A percentile compares a stretch with the other conserved stretches of the same genome.
Conservation (phyloP, 2,329 filamentous ascomycete genomes). For the Fonsecaea monophora region DNA sequence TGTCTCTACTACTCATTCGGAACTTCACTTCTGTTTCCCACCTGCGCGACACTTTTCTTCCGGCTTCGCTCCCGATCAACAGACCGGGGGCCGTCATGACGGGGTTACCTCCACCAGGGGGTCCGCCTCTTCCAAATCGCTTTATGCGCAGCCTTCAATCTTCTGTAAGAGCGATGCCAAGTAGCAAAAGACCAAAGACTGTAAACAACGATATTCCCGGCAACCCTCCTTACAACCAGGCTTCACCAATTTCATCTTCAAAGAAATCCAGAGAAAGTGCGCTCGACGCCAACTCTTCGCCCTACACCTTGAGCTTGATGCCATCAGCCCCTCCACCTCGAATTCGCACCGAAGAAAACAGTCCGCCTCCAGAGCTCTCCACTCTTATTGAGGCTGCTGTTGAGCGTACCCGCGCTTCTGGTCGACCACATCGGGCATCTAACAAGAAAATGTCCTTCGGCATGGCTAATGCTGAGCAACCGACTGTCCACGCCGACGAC, state of each 20-base stretch:
- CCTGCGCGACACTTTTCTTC: neutral
- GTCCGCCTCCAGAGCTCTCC: neutral
- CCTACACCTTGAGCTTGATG: constrained; percentile 1
- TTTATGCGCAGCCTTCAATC: neutral
- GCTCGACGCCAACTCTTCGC: neutral
- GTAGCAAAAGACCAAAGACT: neutral
- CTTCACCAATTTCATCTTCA: neutral
- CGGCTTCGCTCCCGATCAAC: neutral
- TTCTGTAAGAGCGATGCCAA: neutral
- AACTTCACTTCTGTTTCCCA: neutral
- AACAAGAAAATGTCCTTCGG: neutral
- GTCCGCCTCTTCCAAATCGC: neutral
- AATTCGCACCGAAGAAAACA: constrained; percentile 12
- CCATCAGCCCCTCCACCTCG: neutral
- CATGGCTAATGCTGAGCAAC: no score
- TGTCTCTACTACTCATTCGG: neutral
- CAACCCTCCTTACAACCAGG: neutral
- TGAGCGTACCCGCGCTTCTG: neutral
- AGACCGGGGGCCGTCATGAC: neutral
- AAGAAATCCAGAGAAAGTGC: neutral
- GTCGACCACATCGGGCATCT: neutral
- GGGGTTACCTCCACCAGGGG: neutral
- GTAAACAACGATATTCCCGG: neutral
- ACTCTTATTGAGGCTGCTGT: neutral
- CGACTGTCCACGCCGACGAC: no score